Evolutionary conservation across 352 stramenopile genomes (phyloP).

Genomic region (Phytophthora citricola): DNA sequence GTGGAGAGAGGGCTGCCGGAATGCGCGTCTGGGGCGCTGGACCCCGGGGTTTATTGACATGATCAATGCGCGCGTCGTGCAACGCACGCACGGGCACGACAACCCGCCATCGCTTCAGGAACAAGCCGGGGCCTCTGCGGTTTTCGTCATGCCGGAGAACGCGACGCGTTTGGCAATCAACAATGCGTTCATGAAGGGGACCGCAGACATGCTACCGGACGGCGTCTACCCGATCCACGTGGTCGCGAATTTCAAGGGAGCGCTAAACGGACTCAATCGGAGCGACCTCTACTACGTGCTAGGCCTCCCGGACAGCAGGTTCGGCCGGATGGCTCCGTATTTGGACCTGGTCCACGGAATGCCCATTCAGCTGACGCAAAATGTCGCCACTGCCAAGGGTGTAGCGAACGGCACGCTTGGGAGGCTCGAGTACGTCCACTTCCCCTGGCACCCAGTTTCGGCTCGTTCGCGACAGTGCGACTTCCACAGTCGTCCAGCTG

Average conservation of each 20-base stretch:
- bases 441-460: too few species aligned
- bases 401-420: too few species aligned
- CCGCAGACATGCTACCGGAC: background rate
- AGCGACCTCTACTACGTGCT: background rate
- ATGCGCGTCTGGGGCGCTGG: background rate
- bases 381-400: background rate
- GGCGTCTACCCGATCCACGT: background rate
- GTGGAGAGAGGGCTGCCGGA: background rate
- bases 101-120: background rate
- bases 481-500: too few species aligned
- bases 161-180: background rate
- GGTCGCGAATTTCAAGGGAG: constrained; percentile 5
- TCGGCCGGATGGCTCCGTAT: constrained; percentile 1
- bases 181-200: background rate
- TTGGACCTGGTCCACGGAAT: background rate
- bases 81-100: background rate
- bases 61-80: background rate
- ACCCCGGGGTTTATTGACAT: background rate
- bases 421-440: too few species aligned
- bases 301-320: background rate
- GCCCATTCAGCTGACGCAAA: background rate
- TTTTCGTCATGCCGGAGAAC: background rate
- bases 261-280: background rate
- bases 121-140: background rate
- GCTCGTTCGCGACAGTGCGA: too few species aligned